Conservation (phyloP, 140 eudicot species). For the Flaveria floridana region DNA sequence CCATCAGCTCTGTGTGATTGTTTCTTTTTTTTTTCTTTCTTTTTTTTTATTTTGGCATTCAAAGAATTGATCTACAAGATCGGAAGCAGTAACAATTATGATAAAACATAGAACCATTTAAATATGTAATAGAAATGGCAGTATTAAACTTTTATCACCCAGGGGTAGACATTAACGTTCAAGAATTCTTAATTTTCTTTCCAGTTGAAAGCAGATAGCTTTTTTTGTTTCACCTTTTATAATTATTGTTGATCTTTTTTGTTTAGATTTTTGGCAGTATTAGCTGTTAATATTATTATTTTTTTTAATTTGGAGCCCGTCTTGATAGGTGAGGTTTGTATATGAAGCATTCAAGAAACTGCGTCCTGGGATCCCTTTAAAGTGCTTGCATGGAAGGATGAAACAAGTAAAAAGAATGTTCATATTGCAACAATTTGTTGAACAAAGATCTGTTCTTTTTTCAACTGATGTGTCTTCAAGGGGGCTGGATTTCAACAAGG, state of each 20-base stretch:
- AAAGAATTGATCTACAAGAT: background rate
- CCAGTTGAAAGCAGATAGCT: conserved; percentile 80
- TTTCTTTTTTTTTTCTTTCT: background rate
- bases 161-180: conserved; percentile 51
- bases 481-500: conserved; percentile 83
- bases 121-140: background rate
- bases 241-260: background rate
- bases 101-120: background rate
- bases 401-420: conserved; percentile 68
- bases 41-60: background rate
- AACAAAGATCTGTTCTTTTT: conserved; percentile 59
- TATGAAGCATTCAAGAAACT: conserved; percentile 81
- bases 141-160: background rate
- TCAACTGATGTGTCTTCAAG: conserved; percentile 85
- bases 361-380: conserved; percentile 89
- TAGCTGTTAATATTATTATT: background rate
- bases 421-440: conserved; percentile 70
- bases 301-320: background rate
- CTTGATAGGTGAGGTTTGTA: conserved; percentile 67
- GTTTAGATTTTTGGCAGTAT: background rate
- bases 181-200: conserved; percentile 72
- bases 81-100: background rate
- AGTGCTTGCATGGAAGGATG: conserved; percentile 91
- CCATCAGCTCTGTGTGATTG: no score
- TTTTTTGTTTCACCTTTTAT: background rate